These are phyloP conservation scores for Bryopsis sp. DNA, from an alignment of 139 green algal genomes.

Conservation along the genomic window DNA sequence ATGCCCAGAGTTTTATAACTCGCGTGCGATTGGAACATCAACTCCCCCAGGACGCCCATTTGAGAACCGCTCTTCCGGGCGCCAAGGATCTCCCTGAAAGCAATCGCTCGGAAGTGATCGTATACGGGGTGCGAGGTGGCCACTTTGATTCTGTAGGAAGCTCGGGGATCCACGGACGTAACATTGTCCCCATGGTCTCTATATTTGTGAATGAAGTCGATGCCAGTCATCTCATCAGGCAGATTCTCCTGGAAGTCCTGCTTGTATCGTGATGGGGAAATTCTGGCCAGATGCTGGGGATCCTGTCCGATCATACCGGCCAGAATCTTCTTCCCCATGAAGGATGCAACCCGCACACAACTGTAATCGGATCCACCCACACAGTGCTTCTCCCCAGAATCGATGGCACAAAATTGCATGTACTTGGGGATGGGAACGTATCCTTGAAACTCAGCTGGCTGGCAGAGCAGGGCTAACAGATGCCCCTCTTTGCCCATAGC, in stretches of 20 bases:
- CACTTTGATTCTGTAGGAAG: conserved; percentile 43
- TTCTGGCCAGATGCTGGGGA: conserved; percentile 42
- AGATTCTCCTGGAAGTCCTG: conserved; percentile 39
- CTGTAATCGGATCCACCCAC: conserved; percentile 79
- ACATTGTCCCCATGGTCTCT: conserved; percentile 6
- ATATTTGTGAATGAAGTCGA: conserved; percentile 48
- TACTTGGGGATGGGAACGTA: conserved; percentile 52
- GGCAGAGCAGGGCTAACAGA: conserved; percentile 78
- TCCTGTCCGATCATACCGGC: neutral
- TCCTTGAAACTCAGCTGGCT: conserved; percentile 65
- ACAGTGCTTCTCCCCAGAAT: conserved; percentile 78
- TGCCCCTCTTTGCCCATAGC: conserved; percentile 49
- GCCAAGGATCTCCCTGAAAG: conserved; percentile 51
- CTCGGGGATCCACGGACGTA: neutral
- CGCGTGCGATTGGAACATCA: conserved; percentile 79
- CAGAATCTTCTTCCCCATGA: conserved; percentile 72
- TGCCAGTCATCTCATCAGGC: conserved; percentile 49
- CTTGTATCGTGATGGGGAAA: conserved; percentile 45
- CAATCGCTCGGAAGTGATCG: conserved; percentile 69
- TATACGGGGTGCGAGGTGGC: conserved; percentile 65
- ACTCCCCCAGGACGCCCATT: conserved; percentile 56
- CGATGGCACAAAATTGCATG: conserved; percentile 66
- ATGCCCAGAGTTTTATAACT: conserved; percentile 61
- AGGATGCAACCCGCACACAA: conserved; percentile 69
- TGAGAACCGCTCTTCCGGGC: neutral